Evolutionary conservation across 2,329 filamentous ascomycete genomes (phyloP).

Genomic region (Xylaria sp.): DNA sequence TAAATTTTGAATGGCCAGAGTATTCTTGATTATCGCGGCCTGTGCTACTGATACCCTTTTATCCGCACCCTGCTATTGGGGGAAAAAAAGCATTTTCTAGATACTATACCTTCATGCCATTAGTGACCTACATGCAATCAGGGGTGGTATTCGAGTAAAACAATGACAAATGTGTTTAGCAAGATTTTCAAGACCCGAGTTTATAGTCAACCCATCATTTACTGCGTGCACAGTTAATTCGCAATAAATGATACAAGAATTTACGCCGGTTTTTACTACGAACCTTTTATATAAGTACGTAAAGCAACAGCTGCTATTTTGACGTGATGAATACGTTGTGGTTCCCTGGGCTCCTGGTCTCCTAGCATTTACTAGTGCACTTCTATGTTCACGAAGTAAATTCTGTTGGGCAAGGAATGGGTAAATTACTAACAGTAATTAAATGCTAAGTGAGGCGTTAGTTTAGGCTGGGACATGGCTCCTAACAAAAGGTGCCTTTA

Average conservation of each 20-base stretch:
- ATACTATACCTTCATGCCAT: too few species aligned
- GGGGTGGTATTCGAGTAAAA: neutral
- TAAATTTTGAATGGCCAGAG: neutral
- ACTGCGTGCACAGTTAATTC: neutral
- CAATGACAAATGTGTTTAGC: neutral
- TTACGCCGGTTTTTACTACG: too few species aligned
- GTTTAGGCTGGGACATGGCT: neutral
- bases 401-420: too few species aligned
- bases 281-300: too few species aligned
- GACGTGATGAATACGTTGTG: neutral
- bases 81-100: too few species aligned
- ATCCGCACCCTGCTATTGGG: too few species aligned
- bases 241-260: too few species aligned
- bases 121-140: neutral
- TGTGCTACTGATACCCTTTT: too few species aligned
- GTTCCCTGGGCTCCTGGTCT: neutral
- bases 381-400: neutral
- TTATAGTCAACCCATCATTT: neutral
- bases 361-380: neutral
- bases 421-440: too few species aligned
- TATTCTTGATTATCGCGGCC: neutral
- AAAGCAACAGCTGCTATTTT: too few species aligned
- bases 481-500: neutral
- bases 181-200: neutral
- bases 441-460: neutral